A percentile compares a stretch with the other conserved stretches of the same genome.
Evolutionary conservation across 768 basidiomycete genomes (phyloP).

Genomic region (Lactifluus echinatus): DNA sequence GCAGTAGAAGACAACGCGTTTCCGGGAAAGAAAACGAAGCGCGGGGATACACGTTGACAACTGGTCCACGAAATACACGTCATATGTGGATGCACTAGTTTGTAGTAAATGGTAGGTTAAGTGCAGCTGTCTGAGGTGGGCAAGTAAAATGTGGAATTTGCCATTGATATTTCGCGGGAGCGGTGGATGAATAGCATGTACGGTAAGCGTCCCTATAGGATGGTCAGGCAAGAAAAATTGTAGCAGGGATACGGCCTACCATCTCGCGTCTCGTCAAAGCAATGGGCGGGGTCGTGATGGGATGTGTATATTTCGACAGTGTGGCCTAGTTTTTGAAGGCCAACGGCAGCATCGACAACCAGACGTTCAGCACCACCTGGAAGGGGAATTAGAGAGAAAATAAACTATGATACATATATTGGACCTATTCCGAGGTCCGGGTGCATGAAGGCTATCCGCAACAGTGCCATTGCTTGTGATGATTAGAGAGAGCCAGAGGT

Average conservation of each 20-base stretch:
- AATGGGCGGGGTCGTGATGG: slow-evolving; percentile 77
- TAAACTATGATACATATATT: slow-evolving; percentile 6
- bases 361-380: slow-evolving; percentile 92
- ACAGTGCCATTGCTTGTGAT: slow-evolving; percentile 1
- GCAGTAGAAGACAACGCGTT: slow-evolving; percentile 93
- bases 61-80: slow-evolving; percentile 93
- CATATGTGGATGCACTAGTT: slow-evolving; percentile 43
- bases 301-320: slow-evolving; percentile 87
- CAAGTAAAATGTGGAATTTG: slow-evolving; percentile 81
- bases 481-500: too few species aligned
- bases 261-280: slow-evolving; percentile 90
- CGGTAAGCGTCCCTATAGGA: slow-evolving; percentile 61
- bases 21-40: slow-evolving; percentile 53
- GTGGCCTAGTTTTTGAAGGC: slow-evolving; percentile 79
- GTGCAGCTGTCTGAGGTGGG: slow-evolving; percentile 83
- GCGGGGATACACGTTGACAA: slow-evolving; percentile 88
- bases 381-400: neutral
- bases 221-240: neutral
- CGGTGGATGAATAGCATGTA: slow-evolving; percentile 63
- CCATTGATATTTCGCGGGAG: slow-evolving; percentile 76
- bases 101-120: slow-evolving; percentile 59
- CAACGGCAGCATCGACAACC: slow-evolving; percentile 90
- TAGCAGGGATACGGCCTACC: slow-evolving; percentile 39
- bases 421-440: slow-evolving; percentile 92
- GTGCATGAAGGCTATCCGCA: slow-evolving; percentile 78